phyloP scores from a whole-genome alignment of 768 basidiomycete genomes.

The Royoungia palumana region DNA sequence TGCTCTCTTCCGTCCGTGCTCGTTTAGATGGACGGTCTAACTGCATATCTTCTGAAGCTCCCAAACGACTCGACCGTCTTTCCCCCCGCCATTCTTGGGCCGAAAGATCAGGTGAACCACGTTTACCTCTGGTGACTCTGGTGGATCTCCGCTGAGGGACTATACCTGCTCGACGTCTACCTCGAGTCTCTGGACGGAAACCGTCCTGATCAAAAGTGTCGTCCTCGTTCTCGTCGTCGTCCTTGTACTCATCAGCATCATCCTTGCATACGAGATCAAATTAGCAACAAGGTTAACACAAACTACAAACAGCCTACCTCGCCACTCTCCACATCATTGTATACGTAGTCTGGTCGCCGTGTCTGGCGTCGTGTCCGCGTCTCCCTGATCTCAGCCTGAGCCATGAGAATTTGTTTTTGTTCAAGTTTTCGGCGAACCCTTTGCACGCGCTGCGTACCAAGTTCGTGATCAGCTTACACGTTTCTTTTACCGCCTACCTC shows the following conservation, averaged over 20 bases:
- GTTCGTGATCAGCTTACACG: constrained; percentile 22
- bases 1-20: constrained; percentile 75
- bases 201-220: constrained; percentile 45
- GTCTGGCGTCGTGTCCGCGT: constrained; percentile 75
- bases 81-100: constrained; percentile 69
- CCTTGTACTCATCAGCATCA: constrained; percentile 65
- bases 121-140: constrained; percentile 50
- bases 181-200: constrained; percentile 41
- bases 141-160: constrained; percentile 51
- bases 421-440: constrained; percentile 68
- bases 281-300: constrained; percentile 24
- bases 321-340: constrained; percentile 67
- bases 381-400: constrained; percentile 74
- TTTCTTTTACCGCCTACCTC: constrained; percentile 9
- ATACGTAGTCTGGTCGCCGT: constrained; percentile 77
- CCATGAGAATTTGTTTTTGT: constrained; percentile 58
- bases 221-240: constrained; percentile 65
- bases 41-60: constrained; percentile 49
- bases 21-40: constrained; percentile 61
- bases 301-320: constrained; percentile 31
- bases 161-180: constrained; percentile 37
- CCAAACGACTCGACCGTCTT: constrained; percentile 66
- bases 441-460: constrained; percentile 57
- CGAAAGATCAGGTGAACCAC: constrained; percentile 47
- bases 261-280: constrained; percentile 35